phyloP scores from a whole-genome alignment of 2,329 filamentous ascomycete species.

The Ophiostoma angusticollis region DNA sequence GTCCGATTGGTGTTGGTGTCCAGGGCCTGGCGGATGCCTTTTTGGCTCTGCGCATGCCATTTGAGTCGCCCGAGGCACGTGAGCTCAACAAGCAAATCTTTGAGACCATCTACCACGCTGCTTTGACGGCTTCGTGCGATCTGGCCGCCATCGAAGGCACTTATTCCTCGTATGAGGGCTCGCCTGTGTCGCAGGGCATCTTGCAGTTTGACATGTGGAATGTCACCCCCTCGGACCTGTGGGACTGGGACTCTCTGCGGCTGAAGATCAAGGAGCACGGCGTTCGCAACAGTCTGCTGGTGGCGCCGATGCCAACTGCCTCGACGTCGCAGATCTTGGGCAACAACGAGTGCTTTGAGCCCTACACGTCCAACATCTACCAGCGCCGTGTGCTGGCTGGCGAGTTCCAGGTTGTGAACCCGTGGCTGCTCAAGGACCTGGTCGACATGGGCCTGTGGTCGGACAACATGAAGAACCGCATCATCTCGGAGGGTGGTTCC shows the following conservation, averaged over 20 bases:
- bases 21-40: conserved; percentile 97
- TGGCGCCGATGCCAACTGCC: conserved; percentile 96
- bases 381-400: conserved; percentile 93
- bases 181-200: conserved; percentile 85
- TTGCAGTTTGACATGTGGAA: conserved; percentile 99
- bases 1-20: conserved; percentile 91
- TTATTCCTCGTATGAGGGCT: conserved; percentile 86
- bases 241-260: conserved; percentile 90
- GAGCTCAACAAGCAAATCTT: conserved; percentile 97
- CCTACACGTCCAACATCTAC: conserved; percentile 99
- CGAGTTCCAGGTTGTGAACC: conserved; percentile 99
- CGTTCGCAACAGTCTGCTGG: conserved; percentile 85
- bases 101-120: conserved; percentile 97
- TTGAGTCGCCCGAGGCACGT: conserved; percentile 88
- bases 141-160: conserved; percentile 71
- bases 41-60: conserved; percentile 89
- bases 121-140: conserved; percentile 77
- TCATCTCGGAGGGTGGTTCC: conserved; percentile 92
- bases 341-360: conserved; percentile 99
- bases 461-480: conserved; percentile 99
- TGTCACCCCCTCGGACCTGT: conserved; percentile 82
- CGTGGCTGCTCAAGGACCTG: conserved; percentile 94
- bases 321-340: conserved; percentile 95
- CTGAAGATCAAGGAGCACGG: conserved; percentile 84
- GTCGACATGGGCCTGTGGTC: conserved; percentile 98